phyloP scores from a whole-genome alignment of 345 rosid species.

The Salix purpurea region DNA sequence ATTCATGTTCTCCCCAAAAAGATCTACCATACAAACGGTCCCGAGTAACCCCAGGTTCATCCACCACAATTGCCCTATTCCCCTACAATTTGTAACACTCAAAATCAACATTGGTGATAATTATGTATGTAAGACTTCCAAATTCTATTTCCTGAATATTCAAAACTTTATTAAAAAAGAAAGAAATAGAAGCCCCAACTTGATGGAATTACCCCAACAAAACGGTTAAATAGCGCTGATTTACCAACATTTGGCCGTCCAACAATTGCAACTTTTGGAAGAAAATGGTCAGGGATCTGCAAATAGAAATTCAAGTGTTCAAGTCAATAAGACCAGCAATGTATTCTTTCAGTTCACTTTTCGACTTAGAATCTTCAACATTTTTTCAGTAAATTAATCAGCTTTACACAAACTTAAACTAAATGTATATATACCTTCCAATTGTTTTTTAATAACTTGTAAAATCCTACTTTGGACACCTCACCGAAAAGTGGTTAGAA shows the following conservation, averaged over 20 bases:
- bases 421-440: too few species aligned
- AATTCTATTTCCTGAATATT: neutral
- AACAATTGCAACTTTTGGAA: slow-evolving; percentile 78
- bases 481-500: too few species aligned
- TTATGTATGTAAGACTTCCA: neutral
- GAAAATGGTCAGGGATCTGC: slow-evolving; percentile 84
- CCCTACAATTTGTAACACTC: slow-evolving; percentile 38
- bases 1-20: slow-evolving; percentile 77
- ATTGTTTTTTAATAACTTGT: too few species aligned
- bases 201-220: slow-evolving; percentile 63
- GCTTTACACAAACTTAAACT: too few species aligned
- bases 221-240: slow-evolving; percentile 91
- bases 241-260: slow-evolving; percentile 98
- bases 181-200: neutral
- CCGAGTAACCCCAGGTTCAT: slow-evolving; percentile 96
- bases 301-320: slow-evolving; percentile 19
- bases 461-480: too few species aligned
- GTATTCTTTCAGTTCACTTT: too few species aligned
- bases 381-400: too few species aligned
- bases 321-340: too few species aligned
- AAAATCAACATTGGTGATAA: neutral
- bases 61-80: slow-evolving; percentile 88
- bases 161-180: neutral
- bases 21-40: slow-evolving; percentile 93
- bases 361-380: too few species aligned